phyloP scores from a whole-genome alignment of 805 yeast genomes.

The Wickerhamiella cacticola region DNA sequence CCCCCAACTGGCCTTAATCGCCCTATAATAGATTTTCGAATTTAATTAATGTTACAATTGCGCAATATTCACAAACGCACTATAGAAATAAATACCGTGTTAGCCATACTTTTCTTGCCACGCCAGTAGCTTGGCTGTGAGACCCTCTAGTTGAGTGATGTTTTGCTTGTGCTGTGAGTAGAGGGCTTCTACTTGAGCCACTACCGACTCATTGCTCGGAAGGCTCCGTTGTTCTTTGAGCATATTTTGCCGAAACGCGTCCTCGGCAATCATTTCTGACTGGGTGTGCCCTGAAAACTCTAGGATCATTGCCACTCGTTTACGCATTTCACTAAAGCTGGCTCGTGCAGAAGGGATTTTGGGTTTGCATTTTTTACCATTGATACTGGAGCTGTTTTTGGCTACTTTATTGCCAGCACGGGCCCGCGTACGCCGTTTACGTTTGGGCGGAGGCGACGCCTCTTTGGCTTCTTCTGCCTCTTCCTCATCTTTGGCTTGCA shows the following conservation, averaged over 20 bases:
- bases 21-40: too few species aligned
- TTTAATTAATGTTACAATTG: neutral
- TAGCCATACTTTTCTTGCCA: conserved; percentile 62
- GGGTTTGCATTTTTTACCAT: conserved; percentile 33
- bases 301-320: conserved; percentile 76
- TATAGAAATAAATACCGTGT: neutral
- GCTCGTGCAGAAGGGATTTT: conserved; percentile 68
- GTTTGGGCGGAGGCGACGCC: neutral
- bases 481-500: conserved; percentile 1
- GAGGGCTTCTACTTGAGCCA: conserved; percentile 30
- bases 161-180: conserved; percentile 47
- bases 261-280: conserved; percentile 66
- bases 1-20: neutral
- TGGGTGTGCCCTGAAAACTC: conserved; percentile 87
- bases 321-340: conserved; percentile 70
- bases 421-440: conserved; percentile 10
- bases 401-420: neutral
- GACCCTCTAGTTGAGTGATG: conserved; percentile 51
- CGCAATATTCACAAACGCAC: neutral
- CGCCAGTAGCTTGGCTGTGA: conserved; percentile 54
- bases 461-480: neutral
- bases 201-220: conserved; percentile 13
- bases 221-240: conserved; percentile 27
- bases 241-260: conserved; percentile 42
- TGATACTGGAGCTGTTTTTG: neutral